Base-by-base conservation (phyloP, 176 grass and related monocot species). In the Oryza meridionalis region DNA sequence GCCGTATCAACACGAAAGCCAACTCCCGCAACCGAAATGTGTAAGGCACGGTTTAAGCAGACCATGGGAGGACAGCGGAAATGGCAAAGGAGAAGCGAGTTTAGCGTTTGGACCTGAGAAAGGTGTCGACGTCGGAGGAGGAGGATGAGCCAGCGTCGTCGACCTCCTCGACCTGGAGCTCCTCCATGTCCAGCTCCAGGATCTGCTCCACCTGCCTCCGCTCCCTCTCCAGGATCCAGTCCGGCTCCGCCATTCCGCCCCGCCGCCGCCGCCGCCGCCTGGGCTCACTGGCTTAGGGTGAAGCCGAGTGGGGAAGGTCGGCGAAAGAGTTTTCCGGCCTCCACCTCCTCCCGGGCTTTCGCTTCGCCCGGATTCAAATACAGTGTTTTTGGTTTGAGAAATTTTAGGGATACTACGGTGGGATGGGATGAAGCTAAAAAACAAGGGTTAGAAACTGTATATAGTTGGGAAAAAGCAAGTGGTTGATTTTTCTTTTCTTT, bases 131-230 rank as follows among this genome's bases (percentile, higher is more conserved):
- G 25, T 80, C 69, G 77, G 87, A 91, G 86, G 83, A 86, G 43
- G 87, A 89, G 43, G 88, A 86, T 0, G 88, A 90, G 33, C 26
- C 67, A 14, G 33, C 73, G 55, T 79, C 86, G 76, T 90, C 93
- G 66, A 98, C 91, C 82, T 94, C 91, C 79, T 95, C 96, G 67
- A 95, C 88, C 84, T 92, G 93, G 69, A 98, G 96, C 87, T 95
- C 93, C 87, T 98, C 96, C 96, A 89, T 89, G 84, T 98, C 96
- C 65, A 98, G 91, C 89, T 98, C 84, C 19, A 88, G 89, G 74
- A 98, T 95, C 87, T 92, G 87, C 75, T 95, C 91, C 87, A 92
- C 92, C 80, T 87, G 93, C 70, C 89, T 88, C 85, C 96, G 88
- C 85, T 97, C 94, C 53, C 84, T 86, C 89, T 90, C 94, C 75